These are phyloP conservation scores for Spergularia bocconei DNA, from an alignment of 148 eudicot genomes.

Conservation along the genomic window DNA sequence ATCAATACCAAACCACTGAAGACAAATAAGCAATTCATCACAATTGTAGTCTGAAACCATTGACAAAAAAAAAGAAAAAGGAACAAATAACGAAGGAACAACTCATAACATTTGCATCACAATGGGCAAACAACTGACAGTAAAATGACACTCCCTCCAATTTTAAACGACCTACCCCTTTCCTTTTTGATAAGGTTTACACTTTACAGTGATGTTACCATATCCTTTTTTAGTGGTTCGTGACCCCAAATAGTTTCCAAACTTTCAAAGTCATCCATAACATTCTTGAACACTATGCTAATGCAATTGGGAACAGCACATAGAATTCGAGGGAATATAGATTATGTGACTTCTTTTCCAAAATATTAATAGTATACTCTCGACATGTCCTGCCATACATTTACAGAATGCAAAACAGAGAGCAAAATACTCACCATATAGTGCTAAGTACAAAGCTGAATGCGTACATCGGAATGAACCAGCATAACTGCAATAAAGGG, in stretches of 20 bases:
- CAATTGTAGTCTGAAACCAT: not conserved
- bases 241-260: no score
- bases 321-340: not conserved
- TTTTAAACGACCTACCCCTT: no score
- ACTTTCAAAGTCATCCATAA: no score
- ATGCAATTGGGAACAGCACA: no score
- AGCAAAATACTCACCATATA: conserved; percentile 58
- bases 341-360: not conserved
- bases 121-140: no score
- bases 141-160: no score
- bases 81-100: not conserved
- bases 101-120: not conserved
- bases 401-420: not conserved
- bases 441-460: conserved; percentile 87
- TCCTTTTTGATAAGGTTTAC: no score
- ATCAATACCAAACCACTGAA: no score
- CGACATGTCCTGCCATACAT: not conserved
- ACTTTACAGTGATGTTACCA: no score
- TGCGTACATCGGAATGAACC: conserved; percentile 90
- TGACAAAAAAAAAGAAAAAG: not conserved
- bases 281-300: no score
- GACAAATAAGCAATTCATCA: not conserved
- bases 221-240: no score
- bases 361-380: not conserved
- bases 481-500: conserved; percentile 56